Evolutionary conservation across 202 grass and related monocot species (phyloP).

Genomic region (Setaria italica): DNA sequence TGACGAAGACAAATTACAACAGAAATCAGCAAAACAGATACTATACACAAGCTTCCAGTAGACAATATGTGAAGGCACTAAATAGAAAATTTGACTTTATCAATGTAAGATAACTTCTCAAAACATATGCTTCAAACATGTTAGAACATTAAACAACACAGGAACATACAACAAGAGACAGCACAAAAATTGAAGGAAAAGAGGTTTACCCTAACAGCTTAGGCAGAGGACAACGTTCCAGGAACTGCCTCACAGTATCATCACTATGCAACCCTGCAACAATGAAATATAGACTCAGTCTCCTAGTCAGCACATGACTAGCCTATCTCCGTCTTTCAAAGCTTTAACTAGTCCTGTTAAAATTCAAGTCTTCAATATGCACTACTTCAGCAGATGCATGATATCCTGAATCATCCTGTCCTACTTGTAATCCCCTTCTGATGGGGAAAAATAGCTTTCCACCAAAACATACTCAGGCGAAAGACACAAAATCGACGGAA

Average conservation of each 20-base stretch:
- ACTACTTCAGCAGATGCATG: background rate
- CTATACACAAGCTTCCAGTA: background rate
- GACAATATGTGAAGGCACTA: background rate
- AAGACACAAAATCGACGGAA: background rate
- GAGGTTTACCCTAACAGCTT: conserved; percentile 61
- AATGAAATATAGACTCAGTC: background rate
- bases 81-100: background rate
- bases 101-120: background rate
- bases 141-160: background rate
- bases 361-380: background rate
- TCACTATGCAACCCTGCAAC: conserved; percentile 68
- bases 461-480: background rate
- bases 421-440: background rate
- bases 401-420: background rate
- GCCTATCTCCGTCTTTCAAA: background rate
- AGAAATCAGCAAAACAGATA: background rate
- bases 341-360: background rate
- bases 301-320: background rate
- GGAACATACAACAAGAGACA: background rate
- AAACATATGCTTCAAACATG: background rate
- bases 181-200: background rate
- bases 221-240: conserved; percentile 75
- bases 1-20: conserved; percentile 35
- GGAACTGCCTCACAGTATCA: conserved; percentile 73
- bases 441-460: background rate